phyloP scores from a whole-genome alignment of 768 basidiomycete genomes.

The Lactarius indigo region DNA sequence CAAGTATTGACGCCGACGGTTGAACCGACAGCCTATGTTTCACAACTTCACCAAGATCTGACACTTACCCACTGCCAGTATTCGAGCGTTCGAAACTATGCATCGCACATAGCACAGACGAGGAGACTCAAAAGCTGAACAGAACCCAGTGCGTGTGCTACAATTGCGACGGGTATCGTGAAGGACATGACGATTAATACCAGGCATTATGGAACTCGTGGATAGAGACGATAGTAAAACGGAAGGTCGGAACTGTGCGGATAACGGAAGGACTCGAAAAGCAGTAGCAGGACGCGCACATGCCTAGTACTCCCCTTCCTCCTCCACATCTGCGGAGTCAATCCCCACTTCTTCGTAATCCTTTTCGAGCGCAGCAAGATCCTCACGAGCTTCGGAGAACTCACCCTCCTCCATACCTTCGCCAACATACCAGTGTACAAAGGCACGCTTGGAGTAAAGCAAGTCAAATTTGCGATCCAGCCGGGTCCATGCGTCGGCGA shows the following conservation, averaged over 20 bases:
- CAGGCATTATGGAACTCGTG: neutral
- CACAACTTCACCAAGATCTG: too few relatives aligned
- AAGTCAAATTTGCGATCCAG: constrained; percentile 80
- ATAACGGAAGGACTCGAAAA: neutral
- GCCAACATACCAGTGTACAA: constrained; percentile 65
- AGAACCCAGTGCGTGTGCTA: neutral
- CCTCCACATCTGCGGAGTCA: constrained; percentile 48
- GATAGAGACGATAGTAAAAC: neutral
- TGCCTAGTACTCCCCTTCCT: constrained; percentile 46
- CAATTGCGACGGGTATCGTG: constrained; percentile 4
- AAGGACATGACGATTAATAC: neutral
- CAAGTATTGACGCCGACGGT: too few relatives aligned
- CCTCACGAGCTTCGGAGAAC: constrained; percentile 98
- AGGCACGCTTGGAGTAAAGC: constrained; percentile 61
- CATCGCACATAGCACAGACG: too few relatives aligned
- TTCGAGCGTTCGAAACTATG: too few relatives aligned
- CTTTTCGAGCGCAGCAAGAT: constrained; percentile 96
- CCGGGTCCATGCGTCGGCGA: constrained; percentile 72
- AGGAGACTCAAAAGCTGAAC: neutral
- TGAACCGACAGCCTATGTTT: too few relatives aligned
- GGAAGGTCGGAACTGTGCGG: neutral
- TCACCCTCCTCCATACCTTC: constrained; percentile 91
- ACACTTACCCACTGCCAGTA: too few relatives aligned
- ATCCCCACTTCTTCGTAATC: constrained; percentile 85
- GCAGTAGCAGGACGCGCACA: neutral